A percentile compares a stretch with the other conserved stretches of the same genome.
phyloP scores from a whole-genome alignment of 2,329 filamentous ascomycete genomes.

The Xylaria polymorpha region DNA sequence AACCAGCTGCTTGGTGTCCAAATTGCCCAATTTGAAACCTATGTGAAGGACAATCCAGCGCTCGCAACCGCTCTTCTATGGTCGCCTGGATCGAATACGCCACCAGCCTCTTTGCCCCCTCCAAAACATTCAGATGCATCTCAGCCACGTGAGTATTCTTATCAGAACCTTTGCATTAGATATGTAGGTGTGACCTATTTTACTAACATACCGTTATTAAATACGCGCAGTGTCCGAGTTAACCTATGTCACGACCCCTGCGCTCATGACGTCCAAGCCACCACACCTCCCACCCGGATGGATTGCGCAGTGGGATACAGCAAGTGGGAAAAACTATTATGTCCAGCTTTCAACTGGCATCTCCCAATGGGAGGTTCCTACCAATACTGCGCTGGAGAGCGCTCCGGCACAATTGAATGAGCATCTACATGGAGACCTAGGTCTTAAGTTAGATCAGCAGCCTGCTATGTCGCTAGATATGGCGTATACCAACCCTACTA shows the following conservation, averaged over 20 bases:
- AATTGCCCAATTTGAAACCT: background rate
- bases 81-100: background rate
- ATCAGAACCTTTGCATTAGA: background rate
- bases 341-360: slow-evolving; percentile 78
- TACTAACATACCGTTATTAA: background rate
- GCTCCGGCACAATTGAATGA: background rate
- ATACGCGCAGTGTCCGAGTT: background rate
- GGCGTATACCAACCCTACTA: no score
- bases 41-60: no score
- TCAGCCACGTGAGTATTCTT: background rate
- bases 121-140: background rate
- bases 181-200: background rate
- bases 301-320: slow-evolving; percentile 76
- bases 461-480: background rate
- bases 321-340: slow-evolving; percentile 74
- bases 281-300: slow-evolving; percentile 70
- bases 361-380: slow-evolving; percentile 73
- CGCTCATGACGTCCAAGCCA: background rate
- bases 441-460: background rate
- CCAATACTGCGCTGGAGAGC: background rate
- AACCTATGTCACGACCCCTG: background rate
- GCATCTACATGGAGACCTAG: background rate
- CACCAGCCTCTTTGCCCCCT: background rate
- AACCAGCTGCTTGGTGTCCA: background rate
- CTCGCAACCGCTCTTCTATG: no score